Evolutionary conservation across 495 filamentous ascomycete species (phyloP).

Genomic region (Lophiotrema nucula): DNA sequence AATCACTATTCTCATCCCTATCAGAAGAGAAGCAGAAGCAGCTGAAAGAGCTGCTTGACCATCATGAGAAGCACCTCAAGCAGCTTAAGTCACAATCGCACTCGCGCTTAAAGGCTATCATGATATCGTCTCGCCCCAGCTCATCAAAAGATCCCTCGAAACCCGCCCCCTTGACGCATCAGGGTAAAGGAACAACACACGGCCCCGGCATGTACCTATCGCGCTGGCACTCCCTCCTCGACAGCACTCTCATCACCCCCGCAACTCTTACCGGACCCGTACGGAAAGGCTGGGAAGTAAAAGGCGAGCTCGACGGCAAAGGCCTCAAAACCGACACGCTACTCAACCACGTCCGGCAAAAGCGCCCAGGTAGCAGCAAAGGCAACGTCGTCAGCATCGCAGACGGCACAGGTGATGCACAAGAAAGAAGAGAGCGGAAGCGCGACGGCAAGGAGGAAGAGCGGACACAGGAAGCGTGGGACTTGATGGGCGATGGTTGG

Average conservation of each 20-base stretch:
- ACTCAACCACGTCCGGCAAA: neutral
- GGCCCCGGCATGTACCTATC: conserved; percentile 64
- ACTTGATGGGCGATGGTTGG: conserved; percentile 15
- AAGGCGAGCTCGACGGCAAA: conserved; percentile 48
- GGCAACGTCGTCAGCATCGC: neutral
- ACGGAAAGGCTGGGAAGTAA: conserved; percentile 52
- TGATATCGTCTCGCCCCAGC: conserved; percentile 32
- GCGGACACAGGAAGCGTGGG: conserved; percentile 14
- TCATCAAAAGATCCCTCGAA: neutral
- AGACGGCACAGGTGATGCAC: conserved; percentile 17
- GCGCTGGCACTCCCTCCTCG: conserved; percentile 62
- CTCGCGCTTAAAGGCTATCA: conserved; percentile 44
- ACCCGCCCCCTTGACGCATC: neutral
- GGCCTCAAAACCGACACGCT: conserved; percentile 20
- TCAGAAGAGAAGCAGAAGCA: conserved; percentile 37
- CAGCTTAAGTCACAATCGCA: conserved; percentile 49
- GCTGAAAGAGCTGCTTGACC: conserved; percentile 48
- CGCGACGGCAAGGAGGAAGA: conserved; percentile 22
- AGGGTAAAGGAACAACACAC: conserved; percentile 27
- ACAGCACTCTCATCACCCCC: conserved; percentile 59
- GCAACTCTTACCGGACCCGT: conserved; percentile 44
- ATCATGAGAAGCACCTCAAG: conserved; percentile 55
- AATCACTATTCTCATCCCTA: conserved; percentile 49
- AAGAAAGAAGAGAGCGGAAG: conserved; percentile 22
- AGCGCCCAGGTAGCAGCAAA: neutral